Base-by-base conservation (phyloP, 2,329 filamentous ascomycete genomes). In the Epichloe glyceriae region DNA sequence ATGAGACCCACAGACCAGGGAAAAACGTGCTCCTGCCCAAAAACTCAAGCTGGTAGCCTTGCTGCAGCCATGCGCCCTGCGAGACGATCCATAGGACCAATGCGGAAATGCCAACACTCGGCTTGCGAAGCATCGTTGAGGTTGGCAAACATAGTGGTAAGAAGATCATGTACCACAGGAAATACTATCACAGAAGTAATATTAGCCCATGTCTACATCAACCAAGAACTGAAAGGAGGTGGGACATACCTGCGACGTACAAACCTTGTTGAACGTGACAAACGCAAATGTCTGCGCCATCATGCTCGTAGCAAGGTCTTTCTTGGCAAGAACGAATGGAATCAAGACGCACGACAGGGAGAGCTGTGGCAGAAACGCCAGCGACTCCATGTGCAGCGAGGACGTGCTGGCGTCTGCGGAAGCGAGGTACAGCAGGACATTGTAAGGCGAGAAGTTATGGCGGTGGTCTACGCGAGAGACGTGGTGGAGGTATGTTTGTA, bases 391-490 rank as follows among this genome's bases (percentile, higher is more conserved):
- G 65, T 66, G 64, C 44, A 77, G 38, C 17, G 67, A 59, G 1
- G 66, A 60, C 0, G 71, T 65, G 0, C 70, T 64, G 0, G 73
- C 65, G 2, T 73, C 68, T 2, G 86, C 82, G 0, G 93, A 95
- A 47, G 83, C 83, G 41, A 95, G 78, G 65, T 98, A 95, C 2
- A 98, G 78, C 7, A 96, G 76, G 1, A 83, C 86, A 66, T 95
- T 96, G 74, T 97, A 98, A 1, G 89, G 87, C 10, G 90, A 96
- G 70, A 98, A 98, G 71, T 98, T 98, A 71, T 98, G 93, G 14
- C 93, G 85, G 68, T 98, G 93, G 65, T 98, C 93, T 65, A 95
- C 85, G 53, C 93, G 85, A 4, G 85, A 89, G 54, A 97, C 73
- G 66, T 98, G 93, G 70, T 98, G 90, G 53, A 95, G 76, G 70